Evolutionary conservation across 1,284 basidiomycete genomes (phyloP), one percentile per base, ranked within the genome.

Genomic region (Ganoderma sinense): DNA sequence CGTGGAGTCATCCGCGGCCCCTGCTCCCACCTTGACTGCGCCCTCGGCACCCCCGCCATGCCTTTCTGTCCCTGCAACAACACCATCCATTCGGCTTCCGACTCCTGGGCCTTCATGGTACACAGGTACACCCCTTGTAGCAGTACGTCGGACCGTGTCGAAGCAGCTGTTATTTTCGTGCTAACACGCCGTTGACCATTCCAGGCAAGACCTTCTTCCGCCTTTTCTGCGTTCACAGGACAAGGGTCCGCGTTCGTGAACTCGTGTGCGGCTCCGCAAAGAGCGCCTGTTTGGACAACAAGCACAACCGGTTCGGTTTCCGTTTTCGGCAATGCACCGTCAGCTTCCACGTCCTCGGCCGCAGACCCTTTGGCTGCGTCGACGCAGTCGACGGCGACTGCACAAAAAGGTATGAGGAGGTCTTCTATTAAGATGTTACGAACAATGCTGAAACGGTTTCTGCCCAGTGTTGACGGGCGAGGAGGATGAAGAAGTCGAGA

Each of bases 401-500:
- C 75, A 8, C 66, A 76, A 33, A 71, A 64, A 8, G 70, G 77
- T 78, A 64, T 10, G 36, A 29, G 73, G 66, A 33, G 6, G 40
- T 45, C 14, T 7, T 48, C 29, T 16, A 5, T 43, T 18, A 13
- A 4, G 14, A 31, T 18, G 18, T 29, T 4, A 40, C 14, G 26
- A 5, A 40, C 16, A 23, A 8, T 26, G 11, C 29, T 64, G 18
- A 55, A 4, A 36, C 45, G 31, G 4, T 8, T 13, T 40, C 1
- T 23, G 43, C 33, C 31, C 23, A 64, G 62, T 51, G 20, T 2
- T 84, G 43, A 91, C 90, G 2, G 90, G 90, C 13, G 90, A 92
- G 75, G 90, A 92, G 75, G 83, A 87, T 56, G 90, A 92, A 78
- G 81, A 83, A 5, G 81, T 87, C 5, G 77, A 81, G 69, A 75